Base-by-base conservation (phyloP, 192 early-diverging fungal genomes). In the Gryganskiella cystojenkinii region DNA sequence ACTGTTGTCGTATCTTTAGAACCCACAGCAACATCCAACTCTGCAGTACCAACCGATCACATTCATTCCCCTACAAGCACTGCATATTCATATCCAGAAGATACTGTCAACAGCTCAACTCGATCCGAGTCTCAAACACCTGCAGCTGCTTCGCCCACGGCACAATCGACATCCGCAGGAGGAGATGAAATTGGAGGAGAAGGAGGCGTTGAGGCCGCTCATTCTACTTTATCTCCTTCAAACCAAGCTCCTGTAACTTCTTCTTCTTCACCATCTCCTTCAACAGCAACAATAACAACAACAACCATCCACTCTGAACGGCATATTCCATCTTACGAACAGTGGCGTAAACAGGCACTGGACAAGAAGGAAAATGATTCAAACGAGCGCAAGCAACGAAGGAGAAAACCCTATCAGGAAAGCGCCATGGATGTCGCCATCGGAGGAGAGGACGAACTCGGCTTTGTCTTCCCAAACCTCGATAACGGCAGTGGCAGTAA, bases 321-420 rank as follows among this genome's bases (percentile, higher is more conserved):
- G 20, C 68, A 70, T 27, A 71, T 71, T 19, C 70, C 64, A 13
- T 71, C 78, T 4, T 71, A 80, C 54, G 64, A 80, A 33, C 69
- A 80, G 24, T 71, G 78, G 70, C 69, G 78, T 7, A 80, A 67
- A 24, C 69, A 80, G 47, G 69, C 62, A 13, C 42, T 70, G 15
- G 70, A 80, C 43, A 71, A 70, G 54, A 70, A 71, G 43, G 44
- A 22, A 34, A 71, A 66, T 34, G 52, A 80, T 4, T n/a, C 56
- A 13, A 31, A 60, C 19, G 78, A 80, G 17, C 59, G 69, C 5
- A 80, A 80, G 45, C 64, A 62, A 44, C 28, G 78, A 14, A 80
- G 61, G 31, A 54, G 70, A 28, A 80, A 71, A 51, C 69, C 78
- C 8, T 71, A 71, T 43, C 78, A 80, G 55, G 70, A 80, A 42